Conservation (phyloP, 805 yeast species). For the Cyberlindnera bimundalis region DNA sequence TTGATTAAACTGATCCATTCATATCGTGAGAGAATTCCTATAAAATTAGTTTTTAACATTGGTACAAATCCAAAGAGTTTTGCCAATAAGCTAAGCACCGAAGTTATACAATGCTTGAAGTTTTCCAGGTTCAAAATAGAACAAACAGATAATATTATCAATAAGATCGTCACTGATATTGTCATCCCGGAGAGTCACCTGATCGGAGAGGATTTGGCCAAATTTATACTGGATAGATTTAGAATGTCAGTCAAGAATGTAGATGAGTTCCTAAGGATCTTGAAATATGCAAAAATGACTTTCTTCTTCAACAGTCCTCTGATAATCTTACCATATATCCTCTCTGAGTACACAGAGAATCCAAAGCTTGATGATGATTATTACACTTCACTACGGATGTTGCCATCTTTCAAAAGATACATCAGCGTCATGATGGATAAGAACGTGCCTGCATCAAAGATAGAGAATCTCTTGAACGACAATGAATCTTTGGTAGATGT, state of each 20-base stretch:
- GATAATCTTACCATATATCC: constrained; percentile 12
- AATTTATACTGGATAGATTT: constrained; percentile 22
- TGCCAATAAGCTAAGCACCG: constrained; percentile 16
- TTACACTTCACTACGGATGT: constrained; percentile 28
- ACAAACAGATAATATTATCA: constrained; percentile 24
- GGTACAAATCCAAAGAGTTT: constrained; percentile 22
- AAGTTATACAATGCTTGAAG: constrained; percentile 15
- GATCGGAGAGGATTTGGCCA: constrained; percentile 21
- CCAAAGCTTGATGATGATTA: constrained; percentile 14
- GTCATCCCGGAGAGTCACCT: constrained; percentile 17
- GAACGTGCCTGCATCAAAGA: constrained; percentile 5
- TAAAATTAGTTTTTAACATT: constrained; percentile 26
- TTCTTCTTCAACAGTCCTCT: constrained; percentile 26
- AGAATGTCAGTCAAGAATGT: constrained; percentile 22
- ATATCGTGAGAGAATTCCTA: constrained; percentile 19
- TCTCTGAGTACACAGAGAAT: constrained; percentile 1
- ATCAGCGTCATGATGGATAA: constrained; percentile 15
- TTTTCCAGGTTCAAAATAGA: constrained; percentile 24
- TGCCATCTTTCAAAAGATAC: constrained; percentile 34
- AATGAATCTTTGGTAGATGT: constrained; percentile 18
- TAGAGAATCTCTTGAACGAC: constrained; percentile 19
- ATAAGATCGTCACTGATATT: constrained; percentile 21
- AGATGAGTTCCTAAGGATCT: constrained; percentile 24
- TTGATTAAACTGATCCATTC: constrained; percentile 18
- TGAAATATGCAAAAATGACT: constrained; percentile 26